Conservation (phyloP, 352 stramenopile species). For the Aphanomyces astaci region DNA sequence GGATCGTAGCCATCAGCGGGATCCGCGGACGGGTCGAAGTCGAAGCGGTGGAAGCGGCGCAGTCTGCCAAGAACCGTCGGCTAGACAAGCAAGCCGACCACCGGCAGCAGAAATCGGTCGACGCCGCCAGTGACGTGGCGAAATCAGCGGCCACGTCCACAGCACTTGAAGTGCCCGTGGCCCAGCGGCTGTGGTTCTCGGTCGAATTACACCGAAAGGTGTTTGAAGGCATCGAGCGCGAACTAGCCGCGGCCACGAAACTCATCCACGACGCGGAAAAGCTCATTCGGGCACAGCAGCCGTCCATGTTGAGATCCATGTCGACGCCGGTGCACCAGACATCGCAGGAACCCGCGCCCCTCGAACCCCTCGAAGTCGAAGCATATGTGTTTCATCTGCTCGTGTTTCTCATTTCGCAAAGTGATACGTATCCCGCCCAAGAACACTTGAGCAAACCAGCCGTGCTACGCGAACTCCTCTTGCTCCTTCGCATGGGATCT, state of each 20-base stretch:
- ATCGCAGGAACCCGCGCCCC: not conserved
- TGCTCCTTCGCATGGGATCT: slow-evolving; percentile 68
- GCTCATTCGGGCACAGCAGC: slow-evolving; percentile 56
- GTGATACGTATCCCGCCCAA: slow-evolving; percentile 46
- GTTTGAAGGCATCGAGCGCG: slow-evolving; percentile 78
- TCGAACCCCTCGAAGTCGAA: slow-evolving; percentile 77
- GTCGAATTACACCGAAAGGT: slow-evolving; percentile 82
- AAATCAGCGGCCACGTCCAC: slow-evolving; percentile 67
- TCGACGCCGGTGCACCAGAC: slow-evolving; percentile 57
- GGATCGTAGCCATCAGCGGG: slow-evolving; percentile 58
- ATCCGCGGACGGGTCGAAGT: slow-evolving; percentile 60
- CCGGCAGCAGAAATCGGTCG: slow-evolving; percentile 22
- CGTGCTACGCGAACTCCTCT: slow-evolving; percentile 62
- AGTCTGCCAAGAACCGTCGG: slow-evolving; percentile 68
- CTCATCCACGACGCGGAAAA: slow-evolving; percentile 67
- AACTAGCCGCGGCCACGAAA: slow-evolving; percentile 57
- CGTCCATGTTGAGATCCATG: slow-evolving; percentile 64
- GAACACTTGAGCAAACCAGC: slow-evolving; percentile 49
- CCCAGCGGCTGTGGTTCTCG: slow-evolving; percentile 82
- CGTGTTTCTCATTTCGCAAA: slow-evolving; percentile 76
- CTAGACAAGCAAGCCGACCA: slow-evolving; percentile 39
- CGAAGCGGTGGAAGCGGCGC: slow-evolving; percentile 56
- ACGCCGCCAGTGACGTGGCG: slow-evolving; percentile 70
- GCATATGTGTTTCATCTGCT: slow-evolving; percentile 59
- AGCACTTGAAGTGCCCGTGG: slow-evolving; percentile 58